Evolutionary conservation across 2,329 filamentous ascomycete genomes (phyloP), one percentile per base, ranked within the genome.

Genomic region (Ramularia collo-cygni): DNA sequence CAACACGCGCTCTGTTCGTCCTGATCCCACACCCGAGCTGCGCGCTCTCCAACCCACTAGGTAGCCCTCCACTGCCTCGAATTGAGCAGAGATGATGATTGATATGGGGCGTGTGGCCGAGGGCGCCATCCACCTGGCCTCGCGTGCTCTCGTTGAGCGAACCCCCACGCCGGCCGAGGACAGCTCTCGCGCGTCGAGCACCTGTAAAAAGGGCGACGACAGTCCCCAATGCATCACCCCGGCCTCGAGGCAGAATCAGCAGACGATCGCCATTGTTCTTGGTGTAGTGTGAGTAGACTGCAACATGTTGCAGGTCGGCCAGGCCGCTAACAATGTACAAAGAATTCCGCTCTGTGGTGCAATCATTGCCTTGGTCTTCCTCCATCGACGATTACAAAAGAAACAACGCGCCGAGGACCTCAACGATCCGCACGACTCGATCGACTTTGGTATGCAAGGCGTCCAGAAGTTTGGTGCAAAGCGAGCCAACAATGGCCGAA

Each of bases 361-460:
- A 14, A 60, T 83, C 1, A 59, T 78, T 34, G 75, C 87, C 1
- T 68, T 95, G 28, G 57, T 89, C 49, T 82, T 80, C 57, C 74
- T 98, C 26, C 89, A 95, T 60, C 78, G 86, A 37, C 76, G 86
- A 61, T 83, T 87, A 55, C 66, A 85, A 28, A 78, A 75, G 60
- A 87, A 79, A 55, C 72, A 87, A 48, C 71, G 72, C 40, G 67
- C 72, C 43, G 92, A 98, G 65, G 92, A 98, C 65, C 73, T 75
- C 13, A 79, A 83, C 47, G 89, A 95, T 63, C 85, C 86, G 52
- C 86, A 93, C 64, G 89, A 83, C 58, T 92, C 87, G 1, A 74
- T 96, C 58, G 92, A 98, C 62, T 98, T 95, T 59, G 92, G 92
- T 26, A 65, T 95, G 58, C 86, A 83, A n/a, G 50, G 50, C 41